Conservation (phyloP, 23 red algal genomes). For the Chondrus crispus region DNA sequence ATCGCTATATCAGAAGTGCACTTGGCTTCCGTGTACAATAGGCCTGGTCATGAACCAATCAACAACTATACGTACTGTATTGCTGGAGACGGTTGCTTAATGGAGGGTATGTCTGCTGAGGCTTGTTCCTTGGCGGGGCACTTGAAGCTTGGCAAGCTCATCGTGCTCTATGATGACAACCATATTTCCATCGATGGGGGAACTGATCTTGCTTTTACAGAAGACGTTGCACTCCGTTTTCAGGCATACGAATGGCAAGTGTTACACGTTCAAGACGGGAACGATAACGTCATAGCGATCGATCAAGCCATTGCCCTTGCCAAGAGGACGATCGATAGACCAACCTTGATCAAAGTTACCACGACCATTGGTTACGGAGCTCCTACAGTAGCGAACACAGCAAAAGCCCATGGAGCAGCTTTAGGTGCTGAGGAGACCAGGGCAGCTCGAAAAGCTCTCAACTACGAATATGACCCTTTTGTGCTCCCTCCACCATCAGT, state of each 20-base stretch:
- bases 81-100: conserved; percentile 89
- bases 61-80: conserved; percentile 92
- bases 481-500: conserved; percentile 69
- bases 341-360: conserved; percentile 79
- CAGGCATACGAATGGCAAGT: conserved; percentile 97
- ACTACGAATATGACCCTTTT: conserved; percentile 80
- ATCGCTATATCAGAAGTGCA: conserved; percentile 90
- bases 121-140: conserved; percentile 94
- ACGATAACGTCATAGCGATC: conserved; percentile 56
- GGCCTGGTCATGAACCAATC: conserved; percentile 71
- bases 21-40: conserved; percentile 85
- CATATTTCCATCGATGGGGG: conserved; percentile 89
- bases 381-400: conserved; percentile 77
- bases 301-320: conserved; percentile 66
- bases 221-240: conserved; percentile 86
- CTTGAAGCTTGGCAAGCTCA: conserved; percentile 86
- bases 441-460: conserved; percentile 60
- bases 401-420: conserved; percentile 74
- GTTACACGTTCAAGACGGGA: conserved; percentile 74
- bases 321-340: conserved; percentile 59
- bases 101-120: conserved; percentile 89
- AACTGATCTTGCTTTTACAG: conserved; percentile 87
- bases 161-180: conserved; percentile 98
- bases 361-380: conserved; percentile 91
- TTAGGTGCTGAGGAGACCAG: conserved; percentile 78